Base-by-base conservation (phyloP, 2,329 filamentous ascomycete species). In the Xylariaceae sp. region DNA sequence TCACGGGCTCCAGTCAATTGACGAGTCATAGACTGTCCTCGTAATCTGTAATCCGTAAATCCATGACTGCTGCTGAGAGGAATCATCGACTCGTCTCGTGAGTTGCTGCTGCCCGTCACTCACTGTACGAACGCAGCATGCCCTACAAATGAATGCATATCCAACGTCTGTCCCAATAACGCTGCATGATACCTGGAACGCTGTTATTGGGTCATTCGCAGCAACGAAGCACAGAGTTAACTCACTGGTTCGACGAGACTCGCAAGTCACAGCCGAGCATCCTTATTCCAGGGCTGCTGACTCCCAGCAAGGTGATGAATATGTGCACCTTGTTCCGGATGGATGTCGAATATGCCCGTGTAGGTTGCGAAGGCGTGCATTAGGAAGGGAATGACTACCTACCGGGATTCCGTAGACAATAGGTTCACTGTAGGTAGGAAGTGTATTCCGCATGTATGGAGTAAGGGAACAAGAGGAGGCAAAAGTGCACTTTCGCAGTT, bases 1-100 rank as follows among this genome's bases (percentile, higher is more conserved):
- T 57, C 59, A 52, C 51, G 55, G 54, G 51, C 56, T 58, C 59
- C 56, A 59, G 42, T 53, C 59, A 47, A 59, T 63, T 63, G 59
- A 51, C 62, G 51, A 63, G 57, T 62, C 48, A 61, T 49, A 61
- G 30, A 53, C 59, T 49, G 50, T 44, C 50, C 55, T 53, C 57
- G 51, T 10, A 30, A 30, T 30, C 23, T 5, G 23, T 30, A 30
- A 30, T 30, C 23, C 23, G 23, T 30, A 30, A 30, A 30, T 30
- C 23, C 4, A 30, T 50, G 56, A 60, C n/a, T 45, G 10, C n/a
- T 45, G 10, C 42, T 30, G 51, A 23, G 51, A 23, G 35, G 35
- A 53, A 17, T 37, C 53, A 47, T 15, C 50, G n/a, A 17, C 53
- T 51, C 45, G 2, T 30, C 23, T 11, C 13, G 49, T 10, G 47